phyloP scores from a whole-genome alignment of 2,329 filamentous ascomycete species.

The Parasarocladium wereldwijsianum region DNA sequence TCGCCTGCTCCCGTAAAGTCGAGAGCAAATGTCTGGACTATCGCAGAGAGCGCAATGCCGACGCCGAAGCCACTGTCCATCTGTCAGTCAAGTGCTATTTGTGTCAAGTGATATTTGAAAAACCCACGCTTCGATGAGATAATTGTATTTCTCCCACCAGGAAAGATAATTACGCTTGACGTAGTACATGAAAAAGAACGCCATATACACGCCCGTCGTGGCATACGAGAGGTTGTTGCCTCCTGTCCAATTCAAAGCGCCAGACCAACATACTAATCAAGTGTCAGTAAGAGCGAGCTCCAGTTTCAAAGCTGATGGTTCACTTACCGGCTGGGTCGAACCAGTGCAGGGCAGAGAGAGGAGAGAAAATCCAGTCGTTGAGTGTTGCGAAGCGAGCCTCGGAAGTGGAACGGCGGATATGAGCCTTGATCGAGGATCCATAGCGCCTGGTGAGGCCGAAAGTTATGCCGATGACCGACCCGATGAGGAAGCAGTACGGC shows the following conservation, averaged over 20 bases:
- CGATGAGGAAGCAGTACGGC: constrained; percentile 26
- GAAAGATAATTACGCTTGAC: constrained; percentile 19
- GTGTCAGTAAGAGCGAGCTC: background rate
- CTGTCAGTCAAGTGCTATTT: background rate
- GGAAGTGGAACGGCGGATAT: background rate
- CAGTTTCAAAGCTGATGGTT: background rate
- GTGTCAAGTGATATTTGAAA: background rate
- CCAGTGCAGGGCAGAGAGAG: constrained; percentile 2
- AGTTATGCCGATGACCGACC: constrained; percentile 7
- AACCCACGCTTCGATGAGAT: constrained; percentile 2
- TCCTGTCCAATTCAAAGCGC: constrained; percentile 9
- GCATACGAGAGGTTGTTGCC: constrained; percentile 13
- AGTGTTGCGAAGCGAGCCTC: background rate
- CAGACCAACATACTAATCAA: constrained; percentile 1
- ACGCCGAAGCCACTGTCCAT: constrained; percentile 17
- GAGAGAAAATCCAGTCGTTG: constrained; percentile 1
- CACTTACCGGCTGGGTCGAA: constrained; percentile 2
- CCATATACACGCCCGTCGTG: constrained; percentile 22
- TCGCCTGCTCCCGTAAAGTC: constrained; percentile 8
- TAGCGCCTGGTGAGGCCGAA: constrained; percentile 15
- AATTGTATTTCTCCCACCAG: constrained; percentile 26
- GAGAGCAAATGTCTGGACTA: constrained; percentile 33
- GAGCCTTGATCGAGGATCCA: background rate
- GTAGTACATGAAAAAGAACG: constrained; percentile 25
- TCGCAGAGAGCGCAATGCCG: constrained; percentile 28